A percentile compares a stretch with the other conserved stretches of the same genome.
phyloP scores from a whole-genome alignment of 208 protist species.

The Crithidia sp. region DNA sequence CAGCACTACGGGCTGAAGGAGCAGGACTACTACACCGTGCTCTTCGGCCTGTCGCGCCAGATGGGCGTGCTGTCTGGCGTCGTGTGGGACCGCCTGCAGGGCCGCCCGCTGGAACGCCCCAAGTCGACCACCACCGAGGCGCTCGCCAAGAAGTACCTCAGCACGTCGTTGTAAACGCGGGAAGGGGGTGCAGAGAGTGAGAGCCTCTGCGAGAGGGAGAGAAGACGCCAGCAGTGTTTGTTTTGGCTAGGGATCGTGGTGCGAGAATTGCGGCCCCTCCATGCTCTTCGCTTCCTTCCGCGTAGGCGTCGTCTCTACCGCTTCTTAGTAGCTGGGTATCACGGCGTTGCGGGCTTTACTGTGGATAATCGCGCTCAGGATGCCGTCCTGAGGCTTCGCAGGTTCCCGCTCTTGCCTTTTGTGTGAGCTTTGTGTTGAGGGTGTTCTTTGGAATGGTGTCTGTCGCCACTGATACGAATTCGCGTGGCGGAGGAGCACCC shows the following conservation, averaged over 20 bases:
- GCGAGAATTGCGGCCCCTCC: no score
- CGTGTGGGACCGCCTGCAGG: conserved; percentile 95
- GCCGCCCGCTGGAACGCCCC: conserved; percentile 96
- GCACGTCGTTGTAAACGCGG: neutral
- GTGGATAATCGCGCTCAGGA: no score
- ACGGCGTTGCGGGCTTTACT: no score
- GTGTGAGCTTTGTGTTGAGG: no score
- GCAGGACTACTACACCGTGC: conserved; percentile 97
- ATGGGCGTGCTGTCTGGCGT: conserved; percentile 95
- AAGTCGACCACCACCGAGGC: conserved; percentile 93
- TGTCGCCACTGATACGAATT: no score
- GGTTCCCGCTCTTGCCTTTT: no score
- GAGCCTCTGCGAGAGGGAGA: neutral
- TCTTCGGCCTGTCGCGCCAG: conserved; percentile 97
- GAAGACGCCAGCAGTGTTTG: neutral
- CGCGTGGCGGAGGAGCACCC: no score
- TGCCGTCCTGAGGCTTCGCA: no score
- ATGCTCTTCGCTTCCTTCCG: no score
- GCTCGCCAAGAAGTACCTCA: conserved; percentile 46
- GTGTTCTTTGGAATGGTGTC: no score
- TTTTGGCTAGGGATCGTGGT: neutral
- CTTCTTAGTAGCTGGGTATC: no score
- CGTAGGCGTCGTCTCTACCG: no score
- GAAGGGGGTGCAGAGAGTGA: neutral
- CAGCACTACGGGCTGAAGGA: conserved; percentile 97